Base-by-base conservation (phyloP, 331 rosid species). In the Acacia pycnantha region DNA sequence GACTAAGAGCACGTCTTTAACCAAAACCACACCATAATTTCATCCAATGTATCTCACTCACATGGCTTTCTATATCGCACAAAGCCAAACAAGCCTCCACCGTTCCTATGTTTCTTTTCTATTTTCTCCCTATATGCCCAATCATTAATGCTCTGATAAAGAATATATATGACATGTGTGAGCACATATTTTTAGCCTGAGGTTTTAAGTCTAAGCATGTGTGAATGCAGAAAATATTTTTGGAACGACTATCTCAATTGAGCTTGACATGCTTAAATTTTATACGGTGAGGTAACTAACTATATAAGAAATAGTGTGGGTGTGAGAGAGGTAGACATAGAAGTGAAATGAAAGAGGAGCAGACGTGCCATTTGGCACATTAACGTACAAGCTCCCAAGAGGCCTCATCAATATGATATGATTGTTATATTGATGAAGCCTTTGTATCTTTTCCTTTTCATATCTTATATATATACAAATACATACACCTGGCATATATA, bases 211-310 rank as follows among this genome's bases (percentile, higher is more conserved):
- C 7, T 5, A 37, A 37, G 41, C 1, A 1, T 37, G 1, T 37
- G 41, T 6, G 8, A 37, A 37, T 1, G 0, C 2, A 37, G 0
- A 6, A 37, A 37, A 6, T 37, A 0, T 0, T 37, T 35, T 35
- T 5, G 7, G 0, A 35, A 4, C 0, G 0, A 6, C 5, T 5
- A 35, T 5, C 40, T 4, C 7, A 4, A 0, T n/a, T n/a, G n/a
- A n/a, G 0, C 0, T 0, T 1, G 8, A 35, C 1, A 35, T 35
- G 40, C 8, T 35, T 35, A 35, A 35, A 35, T 35, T 35, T 35
- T 0, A 3, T 6, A 35, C 6, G 1, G 6, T 35, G 6, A 35
- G 37, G 6, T 5, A 37, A 37, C 40, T 37, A 37, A 37, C 8
- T 5, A 37, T 37, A 37, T 5, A 37, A 37, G 6, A 37, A 37